These are phyloP conservation scores for Xerocomus nothofagi DNA, from an alignment of 1,284 basidiomycete genomes.

Conservation along the genomic window DNA sequence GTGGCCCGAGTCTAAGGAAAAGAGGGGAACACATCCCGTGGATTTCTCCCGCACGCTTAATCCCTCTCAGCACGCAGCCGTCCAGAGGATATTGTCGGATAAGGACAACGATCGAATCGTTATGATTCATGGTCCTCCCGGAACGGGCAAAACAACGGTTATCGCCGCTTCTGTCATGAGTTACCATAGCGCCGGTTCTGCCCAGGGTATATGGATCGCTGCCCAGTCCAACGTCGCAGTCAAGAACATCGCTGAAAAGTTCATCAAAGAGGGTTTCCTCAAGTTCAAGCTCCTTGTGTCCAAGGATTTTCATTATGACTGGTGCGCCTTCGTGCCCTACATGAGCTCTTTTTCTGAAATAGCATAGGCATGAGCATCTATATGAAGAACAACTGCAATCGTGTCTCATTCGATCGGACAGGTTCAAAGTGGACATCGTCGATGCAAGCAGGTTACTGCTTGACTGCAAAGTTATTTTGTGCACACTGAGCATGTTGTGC, in stretches of 20 bases:
- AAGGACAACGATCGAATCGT: constrained; percentile 44
- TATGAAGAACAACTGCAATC: constrained; percentile 45
- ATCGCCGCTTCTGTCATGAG: constrained; percentile 50
- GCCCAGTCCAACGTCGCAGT: constrained; percentile 67
- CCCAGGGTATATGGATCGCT: constrained; percentile 58
- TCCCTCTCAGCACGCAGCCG: constrained; percentile 40
- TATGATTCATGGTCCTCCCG: constrained; percentile 59
- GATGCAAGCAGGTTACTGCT: constrained; percentile 30
- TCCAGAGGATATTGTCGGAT: constrained; percentile 38
- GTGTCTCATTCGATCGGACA: constrained; percentile 53
- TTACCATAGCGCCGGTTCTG: constrained; percentile 24
- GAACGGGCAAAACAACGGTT: constrained; percentile 42
- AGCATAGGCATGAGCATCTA: constrained; percentile 69
- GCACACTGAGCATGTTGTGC: constrained; percentile 49
- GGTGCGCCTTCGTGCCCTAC: constrained; percentile 43
- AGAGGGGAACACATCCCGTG: constrained; percentile 1
- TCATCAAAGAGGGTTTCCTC: constrained; percentile 36
- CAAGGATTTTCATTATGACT: constrained; percentile 47
- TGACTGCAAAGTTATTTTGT: constrained; percentile 56
- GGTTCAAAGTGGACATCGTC: constrained; percentile 35
- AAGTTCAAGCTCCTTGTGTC: constrained; percentile 47
- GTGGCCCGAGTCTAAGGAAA: constrained; percentile 13
- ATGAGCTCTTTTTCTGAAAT: constrained; percentile 5
- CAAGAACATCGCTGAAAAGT: constrained; percentile 54
- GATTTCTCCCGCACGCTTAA: constrained; percentile 31